Percentiles rank a stretch among this genome's conserved stretches.
phyloP scores from a whole-genome alignment of 176 grass and related monocot species.

The Triticum dicoccoides region DNA sequence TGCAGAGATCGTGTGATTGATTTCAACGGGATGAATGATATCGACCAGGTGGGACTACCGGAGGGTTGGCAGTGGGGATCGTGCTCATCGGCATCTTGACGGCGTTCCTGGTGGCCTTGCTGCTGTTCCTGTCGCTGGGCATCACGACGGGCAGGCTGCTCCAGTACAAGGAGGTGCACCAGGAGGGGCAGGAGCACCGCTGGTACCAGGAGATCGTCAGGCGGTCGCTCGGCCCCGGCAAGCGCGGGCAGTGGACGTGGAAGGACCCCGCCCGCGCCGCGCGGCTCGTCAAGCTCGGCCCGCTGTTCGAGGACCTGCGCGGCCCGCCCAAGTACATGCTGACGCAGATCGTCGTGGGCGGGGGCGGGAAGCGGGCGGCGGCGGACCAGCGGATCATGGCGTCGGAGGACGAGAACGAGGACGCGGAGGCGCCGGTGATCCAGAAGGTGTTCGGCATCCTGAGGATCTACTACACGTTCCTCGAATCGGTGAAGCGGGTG shows the following conservation, averaged over 20 bases:
- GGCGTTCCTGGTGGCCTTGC: constrained; percentile 54
- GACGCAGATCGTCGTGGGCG: constrained; percentile 45
- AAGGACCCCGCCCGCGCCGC: constrained; percentile 42
- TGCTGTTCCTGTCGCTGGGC: constrained; percentile 81
- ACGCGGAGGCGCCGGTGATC: constrained; percentile 59
- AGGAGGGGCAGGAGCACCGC: constrained; percentile 50
- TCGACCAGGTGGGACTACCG: constrained; percentile 49
- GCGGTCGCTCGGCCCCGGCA: constrained; percentile 63
- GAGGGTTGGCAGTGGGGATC: constrained; percentile 52
- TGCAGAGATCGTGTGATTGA: neutral
- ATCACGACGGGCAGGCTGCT: constrained; percentile 73
- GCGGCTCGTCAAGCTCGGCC: constrained; percentile 56
- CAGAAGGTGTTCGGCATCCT: constrained; percentile 77
- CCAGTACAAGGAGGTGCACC: constrained; percentile 81
- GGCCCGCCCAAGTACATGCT: constrained; percentile 82
- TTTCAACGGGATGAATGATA: neutral
- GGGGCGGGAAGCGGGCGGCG: constrained; percentile 27
- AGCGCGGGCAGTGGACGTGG: constrained; percentile 86
- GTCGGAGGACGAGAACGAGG: constrained; percentile 75
- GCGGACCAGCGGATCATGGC: constrained; percentile 54
- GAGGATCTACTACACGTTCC: constrained; percentile 60
- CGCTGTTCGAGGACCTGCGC: constrained; percentile 88
- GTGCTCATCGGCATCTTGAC: constrained; percentile 41
- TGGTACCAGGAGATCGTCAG: constrained; percentile 77
- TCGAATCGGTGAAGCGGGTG: constrained; percentile 69